phyloP scores from a whole-genome alignment of 1,284 basidiomycete genomes.

The Fistulinella staudtii region DNA sequence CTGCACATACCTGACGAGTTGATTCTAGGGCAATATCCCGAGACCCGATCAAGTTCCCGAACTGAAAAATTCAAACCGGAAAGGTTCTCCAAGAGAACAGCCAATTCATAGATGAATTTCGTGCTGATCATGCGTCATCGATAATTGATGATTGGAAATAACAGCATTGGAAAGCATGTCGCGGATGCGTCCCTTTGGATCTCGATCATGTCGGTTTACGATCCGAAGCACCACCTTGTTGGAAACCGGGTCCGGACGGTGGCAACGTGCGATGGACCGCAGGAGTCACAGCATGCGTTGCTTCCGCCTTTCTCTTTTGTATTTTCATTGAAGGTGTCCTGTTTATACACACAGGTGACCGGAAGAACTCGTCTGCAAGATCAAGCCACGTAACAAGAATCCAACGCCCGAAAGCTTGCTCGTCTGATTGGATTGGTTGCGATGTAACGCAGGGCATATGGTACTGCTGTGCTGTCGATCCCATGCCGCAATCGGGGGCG shows the following conservation, averaged over 20 bases:
- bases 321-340: not conserved
- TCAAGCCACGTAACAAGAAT: conserved; percentile 11
- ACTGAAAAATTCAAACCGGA: conserved; percentile 43
- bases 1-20: not conserved
- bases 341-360: conserved; percentile 9
- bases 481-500: not conserved
- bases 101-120: conserved; percentile 35
- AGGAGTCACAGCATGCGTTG: conserved; percentile 24
- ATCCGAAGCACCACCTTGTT: conserved; percentile 11
- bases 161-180: conserved; percentile 36
- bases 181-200: conserved; percentile 34
- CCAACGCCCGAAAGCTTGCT: conserved; percentile 11
- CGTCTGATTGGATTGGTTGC: conserved; percentile 9
- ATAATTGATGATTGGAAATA: not conserved
- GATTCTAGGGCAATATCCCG: conserved; percentile 41
- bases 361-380: conserved; percentile 12
- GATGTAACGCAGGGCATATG: not conserved
- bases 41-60: conserved; percentile 38
- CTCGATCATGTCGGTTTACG: conserved; percentile 20
- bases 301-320: not conserved
- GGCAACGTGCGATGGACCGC: conserved; percentile 22
- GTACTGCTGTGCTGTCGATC: not conserved
- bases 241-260: conserved; percentile 22
- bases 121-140: not conserved
- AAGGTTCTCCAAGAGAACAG: conserved; percentile 33